Percentiles rank a stretch among this genome's conserved stretches.
Evolutionary conservation across 1,139 yeast species (phyloP).

Genomic region (Suhomyces maxii): DNA sequence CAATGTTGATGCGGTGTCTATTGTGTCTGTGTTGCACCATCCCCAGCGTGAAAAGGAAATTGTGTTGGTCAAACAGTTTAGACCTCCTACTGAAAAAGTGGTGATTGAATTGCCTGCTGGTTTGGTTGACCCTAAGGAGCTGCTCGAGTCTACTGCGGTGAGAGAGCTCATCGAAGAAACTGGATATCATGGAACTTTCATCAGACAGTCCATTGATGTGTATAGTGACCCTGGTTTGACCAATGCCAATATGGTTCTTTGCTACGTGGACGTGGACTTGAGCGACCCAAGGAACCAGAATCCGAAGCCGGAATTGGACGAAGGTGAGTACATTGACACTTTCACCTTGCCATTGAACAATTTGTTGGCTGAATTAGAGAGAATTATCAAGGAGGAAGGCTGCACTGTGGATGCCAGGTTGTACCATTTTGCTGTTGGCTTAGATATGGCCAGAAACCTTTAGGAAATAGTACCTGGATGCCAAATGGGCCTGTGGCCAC

Average conservation of each 20-base stretch:
- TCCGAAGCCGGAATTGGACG: slow-evolving; percentile 78
- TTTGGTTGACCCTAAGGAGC: slow-evolving; percentile 79
- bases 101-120: slow-evolving; percentile 97
- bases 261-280: slow-evolving; percentile 77
- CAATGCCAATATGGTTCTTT: slow-evolving; percentile 82
- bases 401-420: slow-evolving; percentile 83
- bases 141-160: slow-evolving; percentile 75
- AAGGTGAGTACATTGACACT: slow-evolving; percentile 84
- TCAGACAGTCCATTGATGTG: slow-evolving; percentile 46
- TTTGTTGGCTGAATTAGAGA: slow-evolving; percentile 55
- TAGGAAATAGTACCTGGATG: too few species aligned
- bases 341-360: slow-evolving; percentile 63
- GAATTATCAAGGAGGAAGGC: slow-evolving; percentile 57
- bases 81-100: slow-evolving; percentile 88
- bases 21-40: slow-evolving; percentile 65
- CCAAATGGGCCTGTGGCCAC: too few species aligned
- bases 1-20: slow-evolving; percentile 85
- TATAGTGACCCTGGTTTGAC: slow-evolving; percentile 94
- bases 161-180: slow-evolving; percentile 91
- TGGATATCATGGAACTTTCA: slow-evolving; percentile 72
- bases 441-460: slow-evolving; percentile 20
- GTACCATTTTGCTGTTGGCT: slow-evolving; percentile 81
- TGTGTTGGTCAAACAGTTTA: slow-evolving; percentile 79
- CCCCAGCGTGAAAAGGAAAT: slow-evolving; percentile 48
- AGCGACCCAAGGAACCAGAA: slow-evolving; percentile 59